These are phyloP conservation scores for Rhodotorula sp. DNA, from an alignment of 1,284 basidiomycete species.

Conservation along the genomic window DNA sequence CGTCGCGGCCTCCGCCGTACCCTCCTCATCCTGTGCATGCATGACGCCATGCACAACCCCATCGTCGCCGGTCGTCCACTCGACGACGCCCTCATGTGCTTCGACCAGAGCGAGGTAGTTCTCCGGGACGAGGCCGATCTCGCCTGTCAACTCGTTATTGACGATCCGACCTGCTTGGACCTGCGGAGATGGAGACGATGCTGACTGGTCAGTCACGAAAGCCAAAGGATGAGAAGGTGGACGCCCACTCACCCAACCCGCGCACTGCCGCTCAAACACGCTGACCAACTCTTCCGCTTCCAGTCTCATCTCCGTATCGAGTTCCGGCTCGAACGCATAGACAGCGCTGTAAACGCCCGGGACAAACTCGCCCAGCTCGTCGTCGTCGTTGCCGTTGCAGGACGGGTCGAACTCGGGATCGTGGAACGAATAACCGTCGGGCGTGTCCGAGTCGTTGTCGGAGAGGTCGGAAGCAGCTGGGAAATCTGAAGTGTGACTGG, in stretches of 20 bases:
- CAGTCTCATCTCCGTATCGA: slow-evolving; percentile 38
- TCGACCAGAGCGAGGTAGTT: slow-evolving; percentile 35
- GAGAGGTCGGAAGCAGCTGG: slow-evolving; percentile 9
- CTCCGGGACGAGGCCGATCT: slow-evolving; percentile 37
- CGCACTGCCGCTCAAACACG: slow-evolving; percentile 35
- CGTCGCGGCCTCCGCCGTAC: no score
- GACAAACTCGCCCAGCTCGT: slow-evolving; percentile 33
- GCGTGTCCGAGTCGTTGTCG: slow-evolving; percentile 6
- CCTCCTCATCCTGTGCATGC: no score
- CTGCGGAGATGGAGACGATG: slow-evolving; percentile 3
- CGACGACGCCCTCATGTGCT: slow-evolving; percentile 1
- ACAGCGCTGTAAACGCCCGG: slow-evolving; percentile 36
- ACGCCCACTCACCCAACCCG: slow-evolving; percentile 30
- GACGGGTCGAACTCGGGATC: neutral
- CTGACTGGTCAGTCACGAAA: neutral
- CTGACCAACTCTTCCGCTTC: slow-evolving; percentile 34
- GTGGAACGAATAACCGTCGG: neutral
- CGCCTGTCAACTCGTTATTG: slow-evolving; percentile 18
- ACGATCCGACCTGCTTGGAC: slow-evolving; percentile 35
- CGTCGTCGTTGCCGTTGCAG: neutral
- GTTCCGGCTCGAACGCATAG: slow-evolving; percentile 37
- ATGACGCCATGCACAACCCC: no score
- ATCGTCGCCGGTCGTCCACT: neutral
- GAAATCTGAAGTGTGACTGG: slow-evolving; percentile 25
- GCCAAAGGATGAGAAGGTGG: neutral